These are phyloP conservation scores for Irpex sp. DNA, from an alignment of 1,284 basidiomycete genomes.

Conservation along the genomic window DNA sequence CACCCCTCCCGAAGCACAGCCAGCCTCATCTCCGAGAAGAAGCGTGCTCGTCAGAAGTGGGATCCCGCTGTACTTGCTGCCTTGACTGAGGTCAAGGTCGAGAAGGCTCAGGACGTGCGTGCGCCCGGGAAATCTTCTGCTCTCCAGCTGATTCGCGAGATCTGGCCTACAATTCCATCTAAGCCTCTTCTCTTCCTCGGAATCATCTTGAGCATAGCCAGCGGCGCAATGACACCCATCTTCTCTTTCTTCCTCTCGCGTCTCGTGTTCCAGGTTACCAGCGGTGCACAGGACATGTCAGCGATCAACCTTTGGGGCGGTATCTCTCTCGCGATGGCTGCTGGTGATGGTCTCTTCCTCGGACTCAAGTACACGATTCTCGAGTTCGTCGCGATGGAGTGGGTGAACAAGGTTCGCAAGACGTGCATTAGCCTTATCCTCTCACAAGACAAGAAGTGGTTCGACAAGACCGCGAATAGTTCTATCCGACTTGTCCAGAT, in stretches of 20 bases:
- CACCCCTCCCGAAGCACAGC: constrained; percentile 14
- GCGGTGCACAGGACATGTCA: constrained; percentile 57
- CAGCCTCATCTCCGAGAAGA: constrained; percentile 19
- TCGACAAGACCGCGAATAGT: constrained; percentile 69
- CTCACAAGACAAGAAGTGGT: constrained; percentile 88
- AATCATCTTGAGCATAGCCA: constrained; percentile 59
- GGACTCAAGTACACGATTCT: constrained; percentile 77
- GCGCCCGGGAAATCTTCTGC: constrained; percentile 31
- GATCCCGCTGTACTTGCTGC: constrained; percentile 34
- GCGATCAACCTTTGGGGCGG: constrained; percentile 69
- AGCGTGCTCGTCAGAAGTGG: constrained; percentile 33
- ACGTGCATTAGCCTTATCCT: constrained; percentile 62
- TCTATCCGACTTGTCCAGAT: constrained; percentile 71
- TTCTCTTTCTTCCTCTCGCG: constrained; percentile 89
- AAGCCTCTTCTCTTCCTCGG: constrained; percentile 73
- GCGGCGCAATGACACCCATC: constrained; percentile 83
- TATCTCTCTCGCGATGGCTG: constrained; percentile 71
- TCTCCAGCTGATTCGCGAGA: constrained; percentile 48
- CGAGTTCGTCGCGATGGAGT: constrained; percentile 71
- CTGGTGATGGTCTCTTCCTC: constrained; percentile 70
- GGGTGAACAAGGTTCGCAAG: constrained; percentile 72
- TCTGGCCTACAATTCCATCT: constrained; percentile 74
- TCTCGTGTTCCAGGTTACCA: constrained; percentile 77
- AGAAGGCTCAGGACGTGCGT: constrained; percentile 17
- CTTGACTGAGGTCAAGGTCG: constrained; percentile 32